phyloP scores from a whole-genome alignment of 495 filamentous ascomycete genomes.

The Aspergillus panamensis region DNA sequence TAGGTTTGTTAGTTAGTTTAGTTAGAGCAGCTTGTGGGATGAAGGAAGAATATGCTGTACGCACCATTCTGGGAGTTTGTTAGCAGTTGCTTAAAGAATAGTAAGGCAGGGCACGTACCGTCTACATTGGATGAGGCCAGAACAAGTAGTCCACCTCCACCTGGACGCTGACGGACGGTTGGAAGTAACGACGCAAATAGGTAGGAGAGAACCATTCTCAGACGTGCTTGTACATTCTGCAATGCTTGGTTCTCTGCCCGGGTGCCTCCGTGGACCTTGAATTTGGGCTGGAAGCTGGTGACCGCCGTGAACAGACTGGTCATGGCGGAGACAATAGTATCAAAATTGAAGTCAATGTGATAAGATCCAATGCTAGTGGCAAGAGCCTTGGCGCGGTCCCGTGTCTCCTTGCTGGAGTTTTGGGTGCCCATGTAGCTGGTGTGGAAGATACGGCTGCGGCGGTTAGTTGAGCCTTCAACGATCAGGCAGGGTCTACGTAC shows the following conservation, averaged over 20 bases:
- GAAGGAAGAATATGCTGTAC: constrained; percentile 5
- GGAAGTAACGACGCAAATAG: constrained; percentile 67
- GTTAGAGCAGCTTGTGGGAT: not conserved
- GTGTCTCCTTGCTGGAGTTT: constrained; percentile 68
- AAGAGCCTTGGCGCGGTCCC: constrained; percentile 64
- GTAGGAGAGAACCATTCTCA: constrained; percentile 79
- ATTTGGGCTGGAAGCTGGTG: constrained; percentile 58
- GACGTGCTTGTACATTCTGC: constrained; percentile 79
- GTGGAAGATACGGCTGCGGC: constrained; percentile 54
- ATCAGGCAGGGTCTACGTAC: constrained; percentile 15
- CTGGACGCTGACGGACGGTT: constrained; percentile 48
- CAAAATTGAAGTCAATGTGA: constrained; percentile 75
- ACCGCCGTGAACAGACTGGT: constrained; percentile 52
- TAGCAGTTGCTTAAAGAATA: constrained; percentile 4
- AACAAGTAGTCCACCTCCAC: constrained; percentile 60
- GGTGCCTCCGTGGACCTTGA: constrained; percentile 65
- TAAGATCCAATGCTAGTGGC: constrained; percentile 68
- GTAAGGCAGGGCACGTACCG: constrained; percentile 18
- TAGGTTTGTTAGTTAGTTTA: constrained; percentile 16
- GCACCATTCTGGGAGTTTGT: constrained; percentile 34
- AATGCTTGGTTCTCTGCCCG: constrained; percentile 62
- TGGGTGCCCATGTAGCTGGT: constrained; percentile 80
- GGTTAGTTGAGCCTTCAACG: constrained; percentile 5
- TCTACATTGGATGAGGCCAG: constrained; percentile 60
- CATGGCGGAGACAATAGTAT: constrained; percentile 55